Percentiles rank a stretch among this genome's conserved stretches.
Evolutionary conservation across 148 eudicot species (phyloP).

Genomic region (Heliamphora exappendiculata): DNA sequence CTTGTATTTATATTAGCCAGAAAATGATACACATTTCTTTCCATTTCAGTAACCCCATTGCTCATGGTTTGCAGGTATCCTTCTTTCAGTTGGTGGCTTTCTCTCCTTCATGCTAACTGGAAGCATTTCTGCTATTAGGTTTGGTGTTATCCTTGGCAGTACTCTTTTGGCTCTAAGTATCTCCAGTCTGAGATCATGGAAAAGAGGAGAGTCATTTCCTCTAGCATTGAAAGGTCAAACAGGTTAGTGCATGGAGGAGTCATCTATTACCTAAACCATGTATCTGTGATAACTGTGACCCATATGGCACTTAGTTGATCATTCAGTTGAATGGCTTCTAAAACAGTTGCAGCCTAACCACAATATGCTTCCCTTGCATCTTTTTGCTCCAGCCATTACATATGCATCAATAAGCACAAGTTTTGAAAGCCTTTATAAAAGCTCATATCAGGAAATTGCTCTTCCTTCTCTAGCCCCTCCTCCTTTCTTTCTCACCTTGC

Average conservation of each 20-base stretch:
- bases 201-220: slow-evolving; percentile 46
- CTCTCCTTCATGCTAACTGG: slow-evolving; percentile 84
- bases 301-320: background rate
- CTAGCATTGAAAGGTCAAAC: slow-evolving; percentile 72
- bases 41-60: slow-evolving; percentile 1
- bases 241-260: slow-evolving; percentile 45
- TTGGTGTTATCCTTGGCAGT: slow-evolving; percentile 93
- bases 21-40: background rate
- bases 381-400: background rate
- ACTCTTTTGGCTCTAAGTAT: slow-evolving; percentile 73
- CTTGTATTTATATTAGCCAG: background rate
- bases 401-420: background rate
- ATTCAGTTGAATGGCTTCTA: background rate
- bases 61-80: slow-evolving; percentile 44
- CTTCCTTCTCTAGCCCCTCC: too few species aligned
- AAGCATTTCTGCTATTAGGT: slow-evolving; percentile 68
- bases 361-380: background rate
- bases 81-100: slow-evolving; percentile 79
- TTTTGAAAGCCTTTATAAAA: too few species aligned
- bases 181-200: slow-evolving; percentile 79
- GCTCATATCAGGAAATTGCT: too few species aligned
- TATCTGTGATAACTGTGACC: background rate
- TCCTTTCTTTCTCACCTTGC: too few species aligned
- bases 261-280: background rate
- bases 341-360: background rate